These are phyloP conservation scores for Ceratobasidium sp. DNA, from an alignment of 1,284 basidiomycete species.

Conservation along the genomic window DNA sequence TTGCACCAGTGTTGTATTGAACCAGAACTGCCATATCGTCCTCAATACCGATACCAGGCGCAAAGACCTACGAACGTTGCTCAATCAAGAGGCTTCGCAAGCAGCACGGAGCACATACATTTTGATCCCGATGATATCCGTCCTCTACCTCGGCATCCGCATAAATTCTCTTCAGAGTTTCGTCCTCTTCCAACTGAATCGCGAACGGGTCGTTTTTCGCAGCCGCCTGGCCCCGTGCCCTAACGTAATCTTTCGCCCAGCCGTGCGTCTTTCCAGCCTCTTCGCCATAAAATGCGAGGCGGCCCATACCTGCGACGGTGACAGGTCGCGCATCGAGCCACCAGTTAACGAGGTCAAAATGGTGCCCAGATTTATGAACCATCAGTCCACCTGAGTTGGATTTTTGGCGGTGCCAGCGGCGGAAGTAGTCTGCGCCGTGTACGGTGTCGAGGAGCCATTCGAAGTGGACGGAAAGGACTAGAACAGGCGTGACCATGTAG, in stretches of 20 bases:
- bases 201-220: slow-evolving; percentile 67
- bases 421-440: slow-evolving; percentile 70
- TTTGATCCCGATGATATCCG: slow-evolving; percentile 62
- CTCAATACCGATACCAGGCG: slow-evolving; percentile 67
- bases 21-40: slow-evolving; percentile 70
- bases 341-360: slow-evolving; percentile 69
- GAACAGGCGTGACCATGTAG: not conserved
- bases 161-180: slow-evolving; percentile 64
- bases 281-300: slow-evolving; percentile 65
- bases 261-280: slow-evolving; percentile 65
- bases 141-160: slow-evolving; percentile 63
- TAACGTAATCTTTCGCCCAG: slow-evolving; percentile 65
- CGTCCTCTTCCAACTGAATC: slow-evolving; percentile 65
- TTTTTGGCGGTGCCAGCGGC: slow-evolving; percentile 69
- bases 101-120: slow-evolving; percentile 54
- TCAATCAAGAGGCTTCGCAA: not conserved
- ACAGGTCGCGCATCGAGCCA: slow-evolving; percentile 67
- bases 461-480: slow-evolving; percentile 68
- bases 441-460: slow-evolving; percentile 68
- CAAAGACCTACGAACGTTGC: slow-evolving; percentile 61
- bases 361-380: slow-evolving; percentile 69
- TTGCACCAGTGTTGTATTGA: slow-evolving; percentile 64
- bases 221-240: slow-evolving; percentile 61
- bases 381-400: slow-evolving; percentile 66
- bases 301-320: slow-evolving; percentile 67